A percentile compares a stretch with the other conserved stretches of the same genome.
These are phyloP conservation scores for Cercospora citrullina DNA, from an alignment of 2,329 filamentous ascomycete species.

Conservation along the genomic window DNA sequence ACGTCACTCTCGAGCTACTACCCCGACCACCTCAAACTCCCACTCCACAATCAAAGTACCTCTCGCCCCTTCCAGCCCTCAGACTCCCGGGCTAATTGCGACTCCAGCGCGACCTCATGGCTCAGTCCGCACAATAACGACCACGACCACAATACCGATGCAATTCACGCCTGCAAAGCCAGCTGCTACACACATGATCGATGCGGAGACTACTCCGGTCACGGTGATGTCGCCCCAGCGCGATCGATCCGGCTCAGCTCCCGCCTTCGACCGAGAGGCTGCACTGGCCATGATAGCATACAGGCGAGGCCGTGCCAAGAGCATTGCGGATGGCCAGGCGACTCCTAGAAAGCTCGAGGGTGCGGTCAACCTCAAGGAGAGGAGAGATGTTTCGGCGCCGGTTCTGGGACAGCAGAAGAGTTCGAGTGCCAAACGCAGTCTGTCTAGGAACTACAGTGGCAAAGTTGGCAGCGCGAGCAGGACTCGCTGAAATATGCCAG, in stretches of 20 bases:
- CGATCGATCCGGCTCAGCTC: slow-evolving; percentile 23
- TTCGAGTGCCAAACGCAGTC: slow-evolving; percentile 6
- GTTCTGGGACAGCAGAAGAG: slow-evolving; percentile 32
- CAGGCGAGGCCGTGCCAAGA: slow-evolving; percentile 68
- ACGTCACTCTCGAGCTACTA: slow-evolving; percentile 15
- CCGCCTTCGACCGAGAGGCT: slow-evolving; percentile 61
- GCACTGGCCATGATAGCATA: slow-evolving; percentile 74
- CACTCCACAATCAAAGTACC: slow-evolving; percentile 26
- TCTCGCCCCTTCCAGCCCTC: slow-evolving; percentile 45
- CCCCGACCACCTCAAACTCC: background rate
- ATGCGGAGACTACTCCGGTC: slow-evolving; percentile 30
- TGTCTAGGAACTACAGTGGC: slow-evolving; percentile 7
- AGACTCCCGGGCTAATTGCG: slow-evolving; percentile 30
- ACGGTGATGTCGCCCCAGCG: slow-evolving; percentile 22
- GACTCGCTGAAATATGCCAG: slow-evolving; percentile 8
- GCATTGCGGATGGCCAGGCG: slow-evolving; percentile 62
- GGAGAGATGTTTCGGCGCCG: slow-evolving; percentile 52
- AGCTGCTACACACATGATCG: slow-evolving; percentile 11
- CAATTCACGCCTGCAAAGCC: slow-evolving; percentile 47
- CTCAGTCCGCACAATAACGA: slow-evolving; percentile 47
- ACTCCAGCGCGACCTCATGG: slow-evolving; percentile 31
- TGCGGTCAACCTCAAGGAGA: slow-evolving; percentile 39
- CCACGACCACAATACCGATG: slow-evolving; percentile 51
- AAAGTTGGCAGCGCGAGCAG: slow-evolving; percentile 16
- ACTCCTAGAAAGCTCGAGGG: slow-evolving; percentile 61